Evolutionary conservation across 345 rosid species (phyloP).

Genomic region (thale cress (Arabidopsis thaliana)): DNA sequence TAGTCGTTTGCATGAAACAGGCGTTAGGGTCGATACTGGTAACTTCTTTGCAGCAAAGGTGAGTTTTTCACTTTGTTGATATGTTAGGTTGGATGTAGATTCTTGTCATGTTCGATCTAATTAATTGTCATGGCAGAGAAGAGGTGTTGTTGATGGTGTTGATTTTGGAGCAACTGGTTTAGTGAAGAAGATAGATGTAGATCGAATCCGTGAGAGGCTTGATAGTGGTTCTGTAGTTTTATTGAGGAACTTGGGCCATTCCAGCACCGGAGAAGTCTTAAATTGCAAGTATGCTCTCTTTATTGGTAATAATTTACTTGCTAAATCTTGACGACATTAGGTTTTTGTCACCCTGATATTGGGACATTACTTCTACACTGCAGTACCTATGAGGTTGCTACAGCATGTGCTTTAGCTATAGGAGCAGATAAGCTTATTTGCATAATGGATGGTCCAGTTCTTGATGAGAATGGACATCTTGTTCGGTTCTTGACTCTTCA

Average conservation of each 20-base stretch:
- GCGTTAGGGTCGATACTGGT: slow-evolving; percentile 95
- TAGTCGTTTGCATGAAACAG: slow-evolving; percentile 87
- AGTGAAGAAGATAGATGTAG: slow-evolving; percentile 89
- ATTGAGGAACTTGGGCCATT: slow-evolving; percentile 89
- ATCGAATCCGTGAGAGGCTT: slow-evolving; percentile 86
- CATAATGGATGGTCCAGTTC: slow-evolving; percentile 88
- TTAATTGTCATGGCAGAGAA: slow-evolving; percentile 59
- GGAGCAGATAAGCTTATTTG: slow-evolving; percentile 97
- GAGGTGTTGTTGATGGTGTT: slow-evolving; percentile 93
- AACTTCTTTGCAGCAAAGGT: slow-evolving; percentile 99
- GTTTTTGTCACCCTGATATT: slow-evolving; percentile 7
- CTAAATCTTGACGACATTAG: neutral
- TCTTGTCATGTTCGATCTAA: slow-evolving; percentile 20
- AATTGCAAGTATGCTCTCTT: slow-evolving; percentile 88
- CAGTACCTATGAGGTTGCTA: slow-evolving; percentile 99
- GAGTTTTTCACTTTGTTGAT: slow-evolving; percentile 15
- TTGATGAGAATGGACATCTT: slow-evolving; percentile 81
- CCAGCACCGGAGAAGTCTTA: slow-evolving; percentile 95
- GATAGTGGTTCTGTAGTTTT: slow-evolving; percentile 82
- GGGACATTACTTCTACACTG: slow-evolving; percentile 32
- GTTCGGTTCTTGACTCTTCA: slow-evolving; percentile 85
- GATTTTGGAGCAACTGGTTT: slow-evolving; percentile 97
- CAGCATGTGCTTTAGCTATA: slow-evolving; percentile 96
- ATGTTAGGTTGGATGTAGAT: slow-evolving; percentile 13
- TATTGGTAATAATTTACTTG: neutral